Conservation (phyloP, 306 rosid genomes). For the Macrotyloma uniflorum region DNA sequence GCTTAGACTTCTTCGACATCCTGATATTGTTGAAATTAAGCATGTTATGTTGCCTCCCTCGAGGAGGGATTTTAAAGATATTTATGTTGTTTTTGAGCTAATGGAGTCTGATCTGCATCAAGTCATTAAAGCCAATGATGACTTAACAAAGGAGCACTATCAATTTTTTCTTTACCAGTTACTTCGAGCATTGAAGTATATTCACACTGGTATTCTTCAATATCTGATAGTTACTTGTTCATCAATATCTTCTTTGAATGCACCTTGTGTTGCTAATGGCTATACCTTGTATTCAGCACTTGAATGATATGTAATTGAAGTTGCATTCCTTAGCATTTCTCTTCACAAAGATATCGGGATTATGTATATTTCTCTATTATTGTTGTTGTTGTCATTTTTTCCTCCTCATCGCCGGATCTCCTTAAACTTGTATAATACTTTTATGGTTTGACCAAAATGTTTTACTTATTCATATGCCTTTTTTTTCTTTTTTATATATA, state of each 20-base stretch:
- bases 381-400: background rate
- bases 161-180: conserved; percentile 96
- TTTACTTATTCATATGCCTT: background rate
- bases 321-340: conserved; percentile 25
- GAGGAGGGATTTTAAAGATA: conserved; percentile 82
- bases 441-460: background rate
- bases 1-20: conserved; percentile 93
- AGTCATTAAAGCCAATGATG: conserved; percentile 92
- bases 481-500: background rate
- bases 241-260: conserved; percentile 13
- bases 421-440: background rate
- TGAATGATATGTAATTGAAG: background rate
- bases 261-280: conserved; percentile 1
- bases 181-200: conserved; percentile 93
- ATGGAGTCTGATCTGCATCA: conserved; percentile 99
- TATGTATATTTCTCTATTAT: background rate
- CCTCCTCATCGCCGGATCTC: background rate
- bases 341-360: conserved; percentile 14
- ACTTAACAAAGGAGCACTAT: conserved; percentile 87
- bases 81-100: conserved; percentile 93
- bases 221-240: conserved; percentile 19
- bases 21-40: conserved; percentile 95
- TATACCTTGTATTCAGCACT: background rate
- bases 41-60: conserved; percentile 94
- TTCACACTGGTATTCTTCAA: conserved; percentile 71